Evolutionary conservation across 768 basidiomycete species (phyloP).

Genomic region (Gautieria morchelliformis): DNA sequence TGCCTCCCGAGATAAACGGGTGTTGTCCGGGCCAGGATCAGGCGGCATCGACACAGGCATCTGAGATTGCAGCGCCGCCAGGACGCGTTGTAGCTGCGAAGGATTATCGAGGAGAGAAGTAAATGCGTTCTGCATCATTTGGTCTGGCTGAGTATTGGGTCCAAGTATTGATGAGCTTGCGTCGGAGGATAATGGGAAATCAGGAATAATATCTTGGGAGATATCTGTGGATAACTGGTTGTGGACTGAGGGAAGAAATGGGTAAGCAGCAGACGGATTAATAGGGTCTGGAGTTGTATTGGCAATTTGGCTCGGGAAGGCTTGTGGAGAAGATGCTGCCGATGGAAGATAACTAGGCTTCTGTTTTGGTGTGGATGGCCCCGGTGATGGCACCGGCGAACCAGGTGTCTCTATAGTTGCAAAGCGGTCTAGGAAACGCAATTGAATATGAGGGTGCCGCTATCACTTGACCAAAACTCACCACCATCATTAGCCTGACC

Average conservation of each 20-base stretch:
- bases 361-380: conserved; percentile 21
- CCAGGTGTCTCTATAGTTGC: conserved; percentile 39
- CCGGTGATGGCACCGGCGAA: conserved; percentile 25
- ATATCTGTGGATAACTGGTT: neutral
- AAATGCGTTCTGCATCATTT: conserved; percentile 13
- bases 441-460: conserved; percentile 2
- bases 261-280: neutral
- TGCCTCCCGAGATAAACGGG: neutral
- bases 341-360: neutral
- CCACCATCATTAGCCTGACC: conserved; percentile 8
- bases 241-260: neutral
- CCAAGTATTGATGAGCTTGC: conserved; percentile 1
- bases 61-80: conserved; percentile 15
- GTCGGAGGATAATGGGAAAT: neutral
- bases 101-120: conserved; percentile 19
- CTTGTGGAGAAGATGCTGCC: neutral
- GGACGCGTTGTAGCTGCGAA: conserved; percentile 17
- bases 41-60: conserved; percentile 3
- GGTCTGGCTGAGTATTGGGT: conserved; percentile 3
- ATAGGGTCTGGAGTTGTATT: conserved; percentile 18
- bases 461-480: neutral
- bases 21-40: neutral
- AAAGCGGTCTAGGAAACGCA: conserved; percentile 25
- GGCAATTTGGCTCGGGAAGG: neutral
- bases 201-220: neutral